A percentile compares a stretch with the other conserved stretches of the same genome.
Conservation (phyloP, 169 alveolate genomes). For the Cryptosporidium bovis region DNA sequence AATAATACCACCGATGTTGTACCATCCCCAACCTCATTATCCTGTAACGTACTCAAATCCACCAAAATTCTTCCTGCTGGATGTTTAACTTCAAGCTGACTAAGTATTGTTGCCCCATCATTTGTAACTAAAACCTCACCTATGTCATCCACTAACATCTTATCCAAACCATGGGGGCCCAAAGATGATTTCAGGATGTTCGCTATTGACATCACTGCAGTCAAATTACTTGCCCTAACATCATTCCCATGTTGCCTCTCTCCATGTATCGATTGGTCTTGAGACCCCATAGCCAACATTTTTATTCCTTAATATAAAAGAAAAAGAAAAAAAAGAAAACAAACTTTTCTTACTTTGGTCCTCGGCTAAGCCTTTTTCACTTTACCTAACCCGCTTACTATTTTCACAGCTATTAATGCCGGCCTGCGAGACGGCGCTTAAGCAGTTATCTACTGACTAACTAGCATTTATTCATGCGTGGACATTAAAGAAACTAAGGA, state of each 20-base stretch:
- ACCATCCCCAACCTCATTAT: constrained; percentile 99
- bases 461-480: no score
- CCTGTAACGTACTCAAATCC: constrained; percentile 96
- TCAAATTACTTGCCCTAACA: constrained; percentile 75
- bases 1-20: constrained; percentile 99
- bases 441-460: no score
- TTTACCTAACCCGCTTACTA: not conserved
- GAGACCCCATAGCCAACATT: constrained; percentile 51
- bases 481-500: no score
- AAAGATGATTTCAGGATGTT: constrained; percentile 96
- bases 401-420: not conserved
- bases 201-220: constrained; percentile 97
- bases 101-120: constrained; percentile 99
- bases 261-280: constrained; percentile 63
- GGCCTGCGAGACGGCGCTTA: constrained; percentile 3
- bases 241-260: constrained; percentile 73
- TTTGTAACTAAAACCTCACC: constrained; percentile 99
- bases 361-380: no score
- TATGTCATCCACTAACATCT: constrained; percentile 99
- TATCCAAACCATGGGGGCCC: constrained; percentile 99
- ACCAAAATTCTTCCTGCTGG: constrained; percentile 99
- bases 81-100: constrained; percentile 98
- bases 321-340: not conserved
- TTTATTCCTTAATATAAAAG: not conserved
- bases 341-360: not conserved